A percentile compares a stretch with the other conserved stretches of the same genome.
phyloP scores from a whole-genome alignment of 1,139 yeast genomes.

The Candida tetrigidarum region DNA sequence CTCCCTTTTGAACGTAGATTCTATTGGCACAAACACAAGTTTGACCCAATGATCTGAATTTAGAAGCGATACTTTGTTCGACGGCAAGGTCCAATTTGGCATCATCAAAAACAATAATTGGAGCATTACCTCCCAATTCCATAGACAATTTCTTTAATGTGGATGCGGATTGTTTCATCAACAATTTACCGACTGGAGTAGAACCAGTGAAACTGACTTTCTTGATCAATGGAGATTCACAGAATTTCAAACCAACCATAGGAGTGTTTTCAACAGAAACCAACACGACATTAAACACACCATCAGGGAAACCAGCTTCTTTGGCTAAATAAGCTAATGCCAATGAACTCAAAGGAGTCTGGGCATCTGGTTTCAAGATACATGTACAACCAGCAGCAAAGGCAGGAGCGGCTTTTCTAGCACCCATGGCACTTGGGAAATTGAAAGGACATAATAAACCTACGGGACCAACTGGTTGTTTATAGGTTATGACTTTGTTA shows the following conservation, averaged over 20 bases:
- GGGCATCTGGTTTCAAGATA: constrained; percentile 50
- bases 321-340: constrained; percentile 50
- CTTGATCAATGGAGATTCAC: constrained; percentile 42
- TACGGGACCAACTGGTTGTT: constrained; percentile 53
- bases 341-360: constrained; percentile 48
- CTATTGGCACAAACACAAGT: constrained; percentile 91
- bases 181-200: constrained; percentile 56
- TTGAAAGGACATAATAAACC: constrained; percentile 54
- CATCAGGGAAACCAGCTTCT: constrained; percentile 50
- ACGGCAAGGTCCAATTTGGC: constrained; percentile 53
- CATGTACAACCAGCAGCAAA: constrained; percentile 55
- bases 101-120: constrained; percentile 51
- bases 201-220: constrained; percentile 65
- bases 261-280: constrained; percentile 43
- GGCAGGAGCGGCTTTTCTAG: constrained; percentile 52
- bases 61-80: constrained; percentile 56
- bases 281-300: constrained; percentile 45
- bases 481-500: constrained; percentile 44
- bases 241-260: constrained; percentile 32
- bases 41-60: constrained; percentile 79
- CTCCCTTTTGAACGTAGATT: constrained; percentile 68
- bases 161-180: constrained; percentile 51
- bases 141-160: constrained; percentile 53
- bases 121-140: constrained; percentile 60
- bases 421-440: constrained; percentile 54